These are phyloP conservation scores for Apiospora marii DNA, from an alignment of 2,329 filamentous ascomycete genomes.

Conservation along the genomic window DNA sequence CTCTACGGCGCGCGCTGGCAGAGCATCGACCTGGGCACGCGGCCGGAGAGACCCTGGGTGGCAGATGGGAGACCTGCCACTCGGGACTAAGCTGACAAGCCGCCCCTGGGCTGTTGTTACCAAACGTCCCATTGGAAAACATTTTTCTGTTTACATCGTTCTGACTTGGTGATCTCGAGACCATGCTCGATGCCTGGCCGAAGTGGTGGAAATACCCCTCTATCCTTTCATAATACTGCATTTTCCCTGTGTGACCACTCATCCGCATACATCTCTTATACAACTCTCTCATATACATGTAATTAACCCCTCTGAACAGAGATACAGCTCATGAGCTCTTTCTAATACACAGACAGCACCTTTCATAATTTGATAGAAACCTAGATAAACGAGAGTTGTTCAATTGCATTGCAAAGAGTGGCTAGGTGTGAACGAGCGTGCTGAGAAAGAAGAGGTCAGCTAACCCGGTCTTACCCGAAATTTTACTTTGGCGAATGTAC, in stretches of 20 bases:
- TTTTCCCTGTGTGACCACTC: neutral
- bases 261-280: neutral
- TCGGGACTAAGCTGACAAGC: neutral
- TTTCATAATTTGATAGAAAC: neutral
- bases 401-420: neutral
- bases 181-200: neutral
- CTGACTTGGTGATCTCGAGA: neutral
- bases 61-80: constrained; percentile 6
- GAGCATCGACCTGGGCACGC: constrained; percentile 15
- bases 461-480: too few relatives aligned
- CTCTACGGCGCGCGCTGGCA: constrained; percentile 5
- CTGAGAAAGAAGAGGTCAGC: too few relatives aligned
- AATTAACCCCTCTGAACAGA: neutral
- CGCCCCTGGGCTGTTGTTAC: neutral
- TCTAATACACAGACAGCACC: neutral
- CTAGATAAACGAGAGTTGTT: neutral
- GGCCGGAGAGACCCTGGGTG: neutral
- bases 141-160: neutral
- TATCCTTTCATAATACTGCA: neutral
- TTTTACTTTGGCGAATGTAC: too few relatives aligned
- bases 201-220: neutral
- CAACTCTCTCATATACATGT: neutral
- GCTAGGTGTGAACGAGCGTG: neutral
- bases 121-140: neutral
- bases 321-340: neutral